Percentiles rank a stretch among this genome's conserved stretches.
phyloP scores from a whole-genome alignment of 768 basidiomycete genomes.

The Hypholoma sublateritium region DNA sequence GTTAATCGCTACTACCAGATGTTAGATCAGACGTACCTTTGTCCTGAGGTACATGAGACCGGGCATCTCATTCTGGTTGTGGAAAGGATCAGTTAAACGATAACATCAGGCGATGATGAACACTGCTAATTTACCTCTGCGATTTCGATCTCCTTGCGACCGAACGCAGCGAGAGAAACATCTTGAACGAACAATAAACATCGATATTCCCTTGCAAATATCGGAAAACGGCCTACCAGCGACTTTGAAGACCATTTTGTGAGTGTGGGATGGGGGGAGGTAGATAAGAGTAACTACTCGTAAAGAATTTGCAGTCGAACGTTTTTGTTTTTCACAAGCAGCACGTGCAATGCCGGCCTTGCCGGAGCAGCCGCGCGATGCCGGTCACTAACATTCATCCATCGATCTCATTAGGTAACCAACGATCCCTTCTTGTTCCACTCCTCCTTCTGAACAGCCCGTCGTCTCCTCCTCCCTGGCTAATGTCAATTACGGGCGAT shows the following conservation, averaged over 20 bases:
- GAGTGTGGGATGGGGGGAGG: conserved; percentile 22
- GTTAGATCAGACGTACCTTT: conserved; percentile 55
- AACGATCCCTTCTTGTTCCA: background rate
- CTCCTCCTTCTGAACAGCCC: background rate
- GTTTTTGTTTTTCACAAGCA: conserved; percentile 30
- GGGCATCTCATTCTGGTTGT: conserved; percentile 84
- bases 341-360: conserved; percentile 26
- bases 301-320: conserved; percentile 30
- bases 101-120: conserved; percentile 7
- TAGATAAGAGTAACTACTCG: conserved; percentile 8
- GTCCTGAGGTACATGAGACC: conserved; percentile 91
- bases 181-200: conserved; percentile 43
- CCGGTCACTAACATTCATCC: background rate
- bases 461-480: background rate
- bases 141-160: conserved; percentile 99
- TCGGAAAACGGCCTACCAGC: conserved; percentile 52
- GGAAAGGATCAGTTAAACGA: conserved; percentile 15
- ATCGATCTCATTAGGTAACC: conserved; percentile 18
- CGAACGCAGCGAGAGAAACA: conserved; percentile 97
- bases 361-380: background rate
- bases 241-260: conserved; percentile 86
- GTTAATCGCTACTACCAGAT: conserved; percentile 12
- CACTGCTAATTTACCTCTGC: conserved; percentile 71
- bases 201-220: background rate
- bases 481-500: conserved; percentile 7